Conservation (phyloP, 1,284 basidiomycete species). For the Sporisorium graminicola region DNA sequence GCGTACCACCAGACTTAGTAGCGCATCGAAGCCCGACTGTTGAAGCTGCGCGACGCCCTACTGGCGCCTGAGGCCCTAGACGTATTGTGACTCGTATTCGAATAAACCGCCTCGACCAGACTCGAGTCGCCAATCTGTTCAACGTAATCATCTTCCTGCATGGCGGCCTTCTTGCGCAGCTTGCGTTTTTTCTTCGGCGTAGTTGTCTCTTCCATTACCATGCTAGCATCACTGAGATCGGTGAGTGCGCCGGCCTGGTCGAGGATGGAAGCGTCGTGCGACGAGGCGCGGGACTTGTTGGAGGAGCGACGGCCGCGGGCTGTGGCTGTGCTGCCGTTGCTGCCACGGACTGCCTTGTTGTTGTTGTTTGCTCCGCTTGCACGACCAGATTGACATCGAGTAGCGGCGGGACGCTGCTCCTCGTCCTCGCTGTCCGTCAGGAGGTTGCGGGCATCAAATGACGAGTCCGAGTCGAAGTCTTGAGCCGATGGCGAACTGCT, state of each 20-base stretch:
- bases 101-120: constrained; percentile 43
- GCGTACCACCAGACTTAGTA: background rate
- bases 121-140: constrained; percentile 53
- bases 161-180: constrained; percentile 50
- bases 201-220: constrained; percentile 27
- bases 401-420: constrained; percentile 15
- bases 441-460: constrained; percentile 16
- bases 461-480: constrained; percentile 44
- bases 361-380: constrained; percentile 17
- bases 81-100: constrained; percentile 23
- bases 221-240: constrained; percentile 47
- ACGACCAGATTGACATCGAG: constrained; percentile 32
- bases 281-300: constrained; percentile 24
- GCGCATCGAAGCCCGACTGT: constrained; percentile 19
- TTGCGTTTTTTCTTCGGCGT: constrained; percentile 51
- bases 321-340: constrained; percentile 29
- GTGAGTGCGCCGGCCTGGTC: constrained; percentile 23
- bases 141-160: constrained; percentile 56
- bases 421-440: constrained; percentile 35
- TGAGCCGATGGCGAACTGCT: constrained; percentile 20
- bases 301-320: constrained; percentile 37
- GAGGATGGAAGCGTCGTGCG: constrained; percentile 24
- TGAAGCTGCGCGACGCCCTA: constrained; percentile 27
- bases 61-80: constrained; percentile 9
- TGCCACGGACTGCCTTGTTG: constrained; percentile 12